These are phyloP conservation scores for Firmiana major DNA, from an alignment of 345 rosid genomes.

Conservation along the genomic window DNA sequence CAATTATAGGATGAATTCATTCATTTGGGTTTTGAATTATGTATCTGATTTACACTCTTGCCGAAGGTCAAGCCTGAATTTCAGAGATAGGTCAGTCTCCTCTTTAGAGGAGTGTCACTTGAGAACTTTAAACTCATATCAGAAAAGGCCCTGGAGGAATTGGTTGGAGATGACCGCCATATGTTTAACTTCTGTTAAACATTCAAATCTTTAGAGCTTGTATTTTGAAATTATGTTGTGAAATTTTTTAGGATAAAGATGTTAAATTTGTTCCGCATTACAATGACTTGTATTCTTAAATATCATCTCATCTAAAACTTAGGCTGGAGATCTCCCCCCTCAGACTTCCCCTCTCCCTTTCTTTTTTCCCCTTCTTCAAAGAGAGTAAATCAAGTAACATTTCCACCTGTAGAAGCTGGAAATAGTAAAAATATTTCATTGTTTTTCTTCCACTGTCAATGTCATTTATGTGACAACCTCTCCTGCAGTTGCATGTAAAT, in stretches of 20 bases:
- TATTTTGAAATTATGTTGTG: background rate
- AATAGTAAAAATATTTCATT: background rate
- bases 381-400: background rate
- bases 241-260: background rate
- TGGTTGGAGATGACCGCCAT: background rate
- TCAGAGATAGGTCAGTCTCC: background rate
- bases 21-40: background rate
- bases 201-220: background rate
- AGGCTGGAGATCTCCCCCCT: constrained; percentile 1
- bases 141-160: background rate
- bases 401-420: background rate
- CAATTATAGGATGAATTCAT: background rate
- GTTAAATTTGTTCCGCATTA: background rate
- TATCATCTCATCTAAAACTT: background rate
- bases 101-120: background rate
- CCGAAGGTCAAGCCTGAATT: background rate
- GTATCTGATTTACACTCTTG: background rate
- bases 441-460: background rate
- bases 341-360: background rate
- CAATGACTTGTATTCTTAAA: background rate
- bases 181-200: background rate
- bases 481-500: background rate
- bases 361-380: background rate
- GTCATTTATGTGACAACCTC: background rate
- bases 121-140: background rate